Conservation (phyloP, 176 grass and related monocot species). For the Oryza glumipatula region DNA sequence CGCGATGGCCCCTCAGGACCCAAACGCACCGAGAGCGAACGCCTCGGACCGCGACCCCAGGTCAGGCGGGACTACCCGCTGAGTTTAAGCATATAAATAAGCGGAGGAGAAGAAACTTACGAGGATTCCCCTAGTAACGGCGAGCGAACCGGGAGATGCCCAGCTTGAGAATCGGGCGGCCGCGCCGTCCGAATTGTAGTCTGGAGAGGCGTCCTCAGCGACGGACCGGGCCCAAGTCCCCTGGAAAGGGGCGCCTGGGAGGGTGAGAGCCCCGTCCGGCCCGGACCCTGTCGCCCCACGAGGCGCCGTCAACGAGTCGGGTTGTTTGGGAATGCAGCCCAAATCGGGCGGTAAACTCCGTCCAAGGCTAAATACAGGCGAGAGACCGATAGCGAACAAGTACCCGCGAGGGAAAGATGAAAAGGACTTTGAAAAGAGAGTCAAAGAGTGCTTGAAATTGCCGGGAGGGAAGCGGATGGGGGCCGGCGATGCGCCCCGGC, state of each 20-base stretch:
- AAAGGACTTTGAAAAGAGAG: slow-evolving; percentile 70
- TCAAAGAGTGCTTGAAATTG: slow-evolving; percentile 77
- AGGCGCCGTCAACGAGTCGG: slow-evolving; percentile 49
- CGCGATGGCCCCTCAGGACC: too few species aligned
- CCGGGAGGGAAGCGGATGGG: slow-evolving; percentile 73
- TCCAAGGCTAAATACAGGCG: slow-evolving; percentile 64
- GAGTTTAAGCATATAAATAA: too few species aligned
- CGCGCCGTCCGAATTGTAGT: background rate
- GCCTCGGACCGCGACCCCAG: too few species aligned
- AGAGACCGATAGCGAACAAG: slow-evolving; percentile 60
- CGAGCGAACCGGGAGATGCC: too few species aligned
- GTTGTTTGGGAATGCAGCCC: slow-evolving; percentile 67
- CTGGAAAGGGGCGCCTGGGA: too few species aligned
- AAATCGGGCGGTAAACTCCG: slow-evolving; percentile 43
- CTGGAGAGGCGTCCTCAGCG: too few species aligned
- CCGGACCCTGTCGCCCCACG: slow-evolving; percentile 53
- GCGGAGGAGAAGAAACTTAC: too few species aligned
- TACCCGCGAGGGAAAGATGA: slow-evolving; percentile 62
- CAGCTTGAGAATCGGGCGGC: too few species aligned
- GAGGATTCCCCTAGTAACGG: too few species aligned
- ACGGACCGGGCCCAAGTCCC: too few species aligned
- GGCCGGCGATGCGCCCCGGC: slow-evolving; percentile 39
- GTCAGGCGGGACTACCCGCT: too few species aligned
- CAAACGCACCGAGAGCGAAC: too few species aligned
- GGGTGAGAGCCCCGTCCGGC: slow-evolving; percentile 64